A percentile compares a stretch with the other conserved stretches of the same genome.
Conservation (phyloP, 768 basidiomycete species). For the Psilocybe tampanensis region DNA sequence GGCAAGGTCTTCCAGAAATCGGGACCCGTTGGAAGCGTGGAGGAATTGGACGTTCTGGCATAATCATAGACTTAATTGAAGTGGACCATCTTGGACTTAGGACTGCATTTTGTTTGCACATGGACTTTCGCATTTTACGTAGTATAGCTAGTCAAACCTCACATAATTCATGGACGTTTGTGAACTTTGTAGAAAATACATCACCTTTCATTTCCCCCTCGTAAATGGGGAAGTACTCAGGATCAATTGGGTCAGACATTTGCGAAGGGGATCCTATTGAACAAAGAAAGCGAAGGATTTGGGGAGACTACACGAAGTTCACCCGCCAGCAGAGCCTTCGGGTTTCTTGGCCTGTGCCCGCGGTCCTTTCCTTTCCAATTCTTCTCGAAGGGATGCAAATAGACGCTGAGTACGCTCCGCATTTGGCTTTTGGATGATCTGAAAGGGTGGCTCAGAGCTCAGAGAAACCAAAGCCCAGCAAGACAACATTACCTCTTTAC, state of each 20-base stretch:
- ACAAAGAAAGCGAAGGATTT: slow-evolving; percentile 5
- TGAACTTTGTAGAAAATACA: background rate
- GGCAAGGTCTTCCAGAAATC: slow-evolving; percentile 80
- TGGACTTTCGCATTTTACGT: slow-evolving; percentile 10
- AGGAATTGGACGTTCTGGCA: slow-evolving; percentile 72
- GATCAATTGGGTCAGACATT: background rate
- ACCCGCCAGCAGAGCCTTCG: slow-evolving; percentile 38
- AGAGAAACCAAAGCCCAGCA: background rate
- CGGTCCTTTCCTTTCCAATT: slow-evolving; percentile 72
- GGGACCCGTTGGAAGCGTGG: slow-evolving; percentile 63
- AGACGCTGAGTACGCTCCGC: slow-evolving; percentile 82
- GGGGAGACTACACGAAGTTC: slow-evolving; percentile 10
- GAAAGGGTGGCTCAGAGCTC: slow-evolving; percentile 18
- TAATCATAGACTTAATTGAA: slow-evolving; percentile 27
- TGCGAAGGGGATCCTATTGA: slow-evolving; percentile 8
- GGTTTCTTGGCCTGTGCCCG: slow-evolving; percentile 40
- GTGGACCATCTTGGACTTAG: slow-evolving; percentile 16
- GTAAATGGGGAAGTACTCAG: background rate
- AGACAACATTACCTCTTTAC: slow-evolving; percentile 70
- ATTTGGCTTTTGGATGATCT: slow-evolving; percentile 65
- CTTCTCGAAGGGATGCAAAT: slow-evolving; percentile 81
- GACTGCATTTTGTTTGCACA: slow-evolving; percentile 12
- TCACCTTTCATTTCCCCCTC: background rate
- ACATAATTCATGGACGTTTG: slow-evolving; percentile 2
- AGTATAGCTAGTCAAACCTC: background rate